Percentiles rank a stretch among this genome's conserved stretches.
Evolutionary conservation across 139 green algal genomes (phyloP).

Genomic region (Yamagishiella unicocca): DNA sequence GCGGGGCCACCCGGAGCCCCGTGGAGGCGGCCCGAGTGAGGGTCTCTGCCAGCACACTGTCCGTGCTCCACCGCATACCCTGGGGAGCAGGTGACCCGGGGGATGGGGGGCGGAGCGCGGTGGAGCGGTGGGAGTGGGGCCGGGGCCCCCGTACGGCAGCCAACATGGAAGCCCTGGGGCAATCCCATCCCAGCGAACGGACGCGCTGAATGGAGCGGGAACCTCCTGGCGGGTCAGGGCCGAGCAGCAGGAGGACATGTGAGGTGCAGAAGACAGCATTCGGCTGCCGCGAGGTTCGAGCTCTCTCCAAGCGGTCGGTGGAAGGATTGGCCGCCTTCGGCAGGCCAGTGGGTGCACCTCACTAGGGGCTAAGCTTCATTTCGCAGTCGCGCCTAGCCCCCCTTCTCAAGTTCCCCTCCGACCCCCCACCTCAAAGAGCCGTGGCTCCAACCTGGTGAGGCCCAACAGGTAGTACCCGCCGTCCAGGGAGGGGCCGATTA

Average conservation of each 20-base stretch:
- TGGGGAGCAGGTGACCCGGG: too few relatives aligned
- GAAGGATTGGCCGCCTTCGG: too few relatives aligned
- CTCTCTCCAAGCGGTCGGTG: too few relatives aligned
- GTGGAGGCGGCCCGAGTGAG: slow-evolving; percentile 30
- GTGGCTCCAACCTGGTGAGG: slow-evolving; percentile 43
- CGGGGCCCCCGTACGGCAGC: too few relatives aligned
- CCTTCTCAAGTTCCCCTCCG: background rate
- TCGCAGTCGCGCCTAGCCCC: background rate
- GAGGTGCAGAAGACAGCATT: too few relatives aligned
- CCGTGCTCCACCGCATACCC: slow-evolving; percentile 70
- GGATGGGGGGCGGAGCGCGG: background rate
- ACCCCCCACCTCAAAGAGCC: slow-evolving; percentile 14
- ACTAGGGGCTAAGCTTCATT: too few relatives aligned
- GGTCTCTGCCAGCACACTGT: slow-evolving; percentile 55
- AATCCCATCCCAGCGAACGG: background rate
- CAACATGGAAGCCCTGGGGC: background rate
- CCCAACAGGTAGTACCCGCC: slow-evolving; percentile 84
- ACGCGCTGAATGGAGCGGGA: too few relatives aligned
- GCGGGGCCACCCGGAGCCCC: slow-evolving; percentile 56
- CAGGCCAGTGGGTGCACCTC: too few relatives aligned
- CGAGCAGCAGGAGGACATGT: too few relatives aligned
- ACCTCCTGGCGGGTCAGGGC: too few relatives aligned
- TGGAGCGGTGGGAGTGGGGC: too few relatives aligned
- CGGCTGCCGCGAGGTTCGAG: too few relatives aligned
- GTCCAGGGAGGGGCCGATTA: slow-evolving; percentile 77